These are phyloP conservation scores for Musa troglodytarum DNA, from an alignment of 176 grass and related monocot species.

Conservation along the genomic window DNA sequence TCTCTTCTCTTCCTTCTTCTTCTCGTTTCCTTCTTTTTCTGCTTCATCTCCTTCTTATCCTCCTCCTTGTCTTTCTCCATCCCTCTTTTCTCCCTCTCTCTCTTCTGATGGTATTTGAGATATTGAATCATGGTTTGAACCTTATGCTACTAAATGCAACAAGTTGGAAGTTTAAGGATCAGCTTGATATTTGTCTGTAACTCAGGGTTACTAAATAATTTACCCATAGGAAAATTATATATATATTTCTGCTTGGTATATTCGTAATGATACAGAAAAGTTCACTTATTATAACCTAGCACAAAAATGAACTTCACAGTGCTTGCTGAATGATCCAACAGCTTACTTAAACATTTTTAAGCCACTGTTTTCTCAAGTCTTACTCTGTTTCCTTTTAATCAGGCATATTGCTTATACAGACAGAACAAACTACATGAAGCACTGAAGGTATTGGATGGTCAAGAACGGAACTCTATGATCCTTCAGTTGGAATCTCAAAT, in stretches of 20 bases:
- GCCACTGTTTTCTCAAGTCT: background rate
- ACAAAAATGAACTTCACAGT: background rate
- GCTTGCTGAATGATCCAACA: background rate
- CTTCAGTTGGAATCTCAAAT: slow-evolving; percentile 94
- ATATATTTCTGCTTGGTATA: background rate
- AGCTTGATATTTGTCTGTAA: too few relatives aligned
- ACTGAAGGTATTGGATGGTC: slow-evolving; percentile 44
- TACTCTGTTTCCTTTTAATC: slow-evolving; percentile 8
- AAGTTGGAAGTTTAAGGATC: too few relatives aligned
- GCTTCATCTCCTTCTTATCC: too few relatives aligned
- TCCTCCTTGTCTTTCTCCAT: too few relatives aligned
- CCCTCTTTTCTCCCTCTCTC: too few relatives aligned
- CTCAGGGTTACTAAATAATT: background rate
- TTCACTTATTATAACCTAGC: background rate
- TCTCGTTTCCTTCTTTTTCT: too few relatives aligned
- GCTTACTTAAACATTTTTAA: too few relatives aligned
- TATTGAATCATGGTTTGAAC: too few relatives aligned
- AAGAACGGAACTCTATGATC: slow-evolving; percentile 49
- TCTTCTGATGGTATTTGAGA: too few relatives aligned
- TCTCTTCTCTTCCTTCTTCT: too few relatives aligned
- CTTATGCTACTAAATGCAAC: too few relatives aligned
- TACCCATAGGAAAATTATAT: background rate
- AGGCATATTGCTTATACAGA: slow-evolving; percentile 96
- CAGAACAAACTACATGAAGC: slow-evolving; percentile 91
- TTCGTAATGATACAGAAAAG: background rate